Evolutionary conservation across 768 basidiomycete genomes (phyloP), one percentile per base, ranked within the genome.

Genomic region (Boletus subparvulus): DNA sequence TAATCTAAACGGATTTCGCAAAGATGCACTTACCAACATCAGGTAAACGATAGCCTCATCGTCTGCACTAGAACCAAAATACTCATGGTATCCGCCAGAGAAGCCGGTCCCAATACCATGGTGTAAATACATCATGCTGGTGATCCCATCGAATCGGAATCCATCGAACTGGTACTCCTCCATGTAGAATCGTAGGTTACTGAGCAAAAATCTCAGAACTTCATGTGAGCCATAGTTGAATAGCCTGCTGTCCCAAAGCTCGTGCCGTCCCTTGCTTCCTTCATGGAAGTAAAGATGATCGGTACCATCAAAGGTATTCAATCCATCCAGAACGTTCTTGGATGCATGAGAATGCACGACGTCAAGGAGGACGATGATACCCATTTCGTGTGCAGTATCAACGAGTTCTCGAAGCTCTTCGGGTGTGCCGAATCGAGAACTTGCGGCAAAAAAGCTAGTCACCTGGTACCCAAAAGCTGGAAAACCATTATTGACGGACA

Each of bases 71-170:
- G 83, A 77, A 14, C 95, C 96, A 72, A 98, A 99, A 75, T 99
- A 99, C 73, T 99, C 97, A 68, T 97, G 92, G 74, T 99, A 99
- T 13, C 92, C 95, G 28, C 96, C 95, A 41, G 94, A 96, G 76
- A 99, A 99, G 17, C 96, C 97, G 9, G 94, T 84, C 16, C 96
- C 96, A 64, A 98, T 98, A 11, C 97, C 97, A 73, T 98, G 97
- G 69, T 99, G 97, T 50, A 84, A 76, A 75, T 98, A 99, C 93
- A 99, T 95, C 96, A 98, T 98, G 68, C 93, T 95, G 4, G 97
- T 99, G 47, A 99, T 97, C 28, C 97, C 97, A 63, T 99, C 97
- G 69, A 99, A 99, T 42, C 97, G 79, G 83, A 98, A 99, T 12
- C 97, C 97, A 65, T 98, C 97, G 70, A 99, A 98, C 63, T 83